A percentile compares a stretch with the other conserved stretches of the same genome.
Conservation (phyloP, 768 basidiomycete genomes). For the Pluteus cervinus region DNA sequence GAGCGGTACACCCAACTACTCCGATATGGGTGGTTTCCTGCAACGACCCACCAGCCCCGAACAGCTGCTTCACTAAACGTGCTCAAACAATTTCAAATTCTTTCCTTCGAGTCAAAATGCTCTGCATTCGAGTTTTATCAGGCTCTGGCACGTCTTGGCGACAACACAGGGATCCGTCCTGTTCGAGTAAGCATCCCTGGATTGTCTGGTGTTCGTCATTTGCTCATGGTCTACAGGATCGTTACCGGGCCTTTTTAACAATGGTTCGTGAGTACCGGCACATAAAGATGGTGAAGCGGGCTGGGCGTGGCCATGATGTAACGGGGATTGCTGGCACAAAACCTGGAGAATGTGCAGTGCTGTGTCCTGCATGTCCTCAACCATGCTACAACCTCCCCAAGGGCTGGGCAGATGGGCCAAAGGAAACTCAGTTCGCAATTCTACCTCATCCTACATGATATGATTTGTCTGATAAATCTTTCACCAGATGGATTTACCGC, state of each 20-base stretch:
- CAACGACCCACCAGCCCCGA: slow-evolving; percentile 18
- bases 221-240: slow-evolving; percentile 11
- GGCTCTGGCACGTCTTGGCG: slow-evolving; percentile 12
- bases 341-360: slow-evolving; percentile 19
- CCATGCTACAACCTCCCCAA: slow-evolving; percentile 21
- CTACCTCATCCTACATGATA: neutral
- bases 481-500: slow-evolving; percentile 13
- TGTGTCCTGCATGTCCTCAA: slow-evolving; percentile 24
- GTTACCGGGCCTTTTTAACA: slow-evolving; percentile 20
- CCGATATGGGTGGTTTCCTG: slow-evolving; percentile 22
- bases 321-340: slow-evolving; percentile 12
- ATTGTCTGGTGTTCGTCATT: neutral
- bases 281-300: slow-evolving; percentile 17
- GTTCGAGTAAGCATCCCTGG: slow-evolving; percentile 11
- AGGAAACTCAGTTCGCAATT: slow-evolving; percentile 9
- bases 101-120: slow-evolving; percentile 21
- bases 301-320: slow-evolving; percentile 16
- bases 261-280: slow-evolving; percentile 18
- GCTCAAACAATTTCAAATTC: slow-evolving; percentile 17
- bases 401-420: slow-evolving; percentile 12
- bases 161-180: slow-evolving; percentile 17
- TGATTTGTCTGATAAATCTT: neutral
- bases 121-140: slow-evolving; percentile 22
- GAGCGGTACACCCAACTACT: slow-evolving; percentile 21
- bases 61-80: slow-evolving; percentile 18